A percentile compares a stretch with the other conserved stretches of the same genome.
Evolutionary conservation across 2,329 filamentous ascomycete genomes (phyloP).

Genomic region (Aspergillus fumigatus): DNA sequence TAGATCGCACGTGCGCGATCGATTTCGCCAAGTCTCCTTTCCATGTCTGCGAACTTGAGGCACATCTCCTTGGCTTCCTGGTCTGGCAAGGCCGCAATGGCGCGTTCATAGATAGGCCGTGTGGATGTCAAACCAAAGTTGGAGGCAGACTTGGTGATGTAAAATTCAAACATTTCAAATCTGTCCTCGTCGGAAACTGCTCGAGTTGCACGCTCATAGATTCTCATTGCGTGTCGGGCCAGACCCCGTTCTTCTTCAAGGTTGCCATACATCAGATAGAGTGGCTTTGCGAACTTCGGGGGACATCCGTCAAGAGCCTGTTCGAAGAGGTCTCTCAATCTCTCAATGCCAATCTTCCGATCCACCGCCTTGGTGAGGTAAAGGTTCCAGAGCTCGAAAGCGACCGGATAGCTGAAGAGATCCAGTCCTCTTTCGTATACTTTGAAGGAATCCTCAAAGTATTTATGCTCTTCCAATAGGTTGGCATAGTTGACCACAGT

Average conservation of each 20-base stretch:
- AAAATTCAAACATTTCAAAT: constrained; percentile 98
- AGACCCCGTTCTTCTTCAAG: constrained; percentile 93
- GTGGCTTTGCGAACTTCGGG: constrained; percentile 88
- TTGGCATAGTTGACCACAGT: constrained; percentile 99
- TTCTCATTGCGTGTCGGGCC: constrained; percentile 94
- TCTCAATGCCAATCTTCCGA: constrained; percentile 90
- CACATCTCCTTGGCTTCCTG: constrained; percentile 95
- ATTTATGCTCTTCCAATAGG: constrained; percentile 86
- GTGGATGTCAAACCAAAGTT: constrained; percentile 97
- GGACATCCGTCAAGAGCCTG: constrained; percentile 94
- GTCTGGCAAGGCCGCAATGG: constrained; percentile 89
- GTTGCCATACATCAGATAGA: constrained; percentile 98
- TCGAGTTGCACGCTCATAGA: constrained; percentile 93
- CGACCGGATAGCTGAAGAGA: constrained; percentile 97
- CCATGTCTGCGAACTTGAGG: constrained; percentile 97
- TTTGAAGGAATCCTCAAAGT: constrained; percentile 97
- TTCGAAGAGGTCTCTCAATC: constrained; percentile 90
- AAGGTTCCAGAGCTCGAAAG: constrained; percentile 97
- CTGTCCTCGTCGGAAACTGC: constrained; percentile 93
- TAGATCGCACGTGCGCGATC: constrained; percentile 94
- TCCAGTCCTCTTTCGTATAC: constrained; percentile 93
- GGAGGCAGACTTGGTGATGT: constrained; percentile 96
- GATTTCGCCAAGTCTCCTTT: constrained; percentile 84
- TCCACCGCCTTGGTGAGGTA: constrained; percentile 97
- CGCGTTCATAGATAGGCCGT: constrained; percentile 90